Evolutionary conservation across 179 eudicot species (phyloP), one percentile per base, ranked within the genome.

Genomic region (Gypsophila paniculata): DNA sequence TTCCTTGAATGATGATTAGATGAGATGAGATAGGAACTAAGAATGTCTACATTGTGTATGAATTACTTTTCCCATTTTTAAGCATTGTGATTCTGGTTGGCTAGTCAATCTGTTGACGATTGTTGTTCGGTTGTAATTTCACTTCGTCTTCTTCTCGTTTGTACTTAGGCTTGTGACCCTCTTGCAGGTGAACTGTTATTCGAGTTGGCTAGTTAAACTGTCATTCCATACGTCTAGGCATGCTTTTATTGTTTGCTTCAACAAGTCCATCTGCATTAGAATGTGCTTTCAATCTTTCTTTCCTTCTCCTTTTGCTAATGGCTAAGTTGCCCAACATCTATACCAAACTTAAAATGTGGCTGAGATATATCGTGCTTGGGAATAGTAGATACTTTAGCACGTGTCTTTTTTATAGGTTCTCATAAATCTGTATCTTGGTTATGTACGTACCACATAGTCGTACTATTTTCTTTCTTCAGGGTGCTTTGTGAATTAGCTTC

Each of bases 151-250:
- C 26, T 55, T 26, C 12, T 7, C 60, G 5, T 55, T 2, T 55
- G 25, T 55, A 7, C 25, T 21, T 55, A 6, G 12, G 12, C 25
- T 55, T 8, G 29, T 55, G 60, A 55, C 9, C 25, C 60, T 55
- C 60, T 70, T 69, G 75, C 12, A 18, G 51, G 18, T 72, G 15
- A 57, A 63, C 7, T n/a, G n/a, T n/a, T n/a, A n/a, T n/a, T n/a
- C n/a, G n/a, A n/a, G n/a, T n/a, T n/a, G n/a, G 74, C 21, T 39
- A 11, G 39, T n/a, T n/a, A n/a, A 15, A 44, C 36, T 61, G 53
- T 60, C 49, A 8, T 14, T 46, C 29, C 17, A 44, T 60, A 17
- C 19, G 14, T 51, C 3, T 65, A 58, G 18, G 29, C 67, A 39
- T 29, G 8, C 12, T 19, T 5, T n/a, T 52, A 14, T 12, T 19